These are phyloP conservation scores for Marasmius oreades DNA, from an alignment of 1,284 basidiomycete genomes.

Conservation along the genomic window DNA sequence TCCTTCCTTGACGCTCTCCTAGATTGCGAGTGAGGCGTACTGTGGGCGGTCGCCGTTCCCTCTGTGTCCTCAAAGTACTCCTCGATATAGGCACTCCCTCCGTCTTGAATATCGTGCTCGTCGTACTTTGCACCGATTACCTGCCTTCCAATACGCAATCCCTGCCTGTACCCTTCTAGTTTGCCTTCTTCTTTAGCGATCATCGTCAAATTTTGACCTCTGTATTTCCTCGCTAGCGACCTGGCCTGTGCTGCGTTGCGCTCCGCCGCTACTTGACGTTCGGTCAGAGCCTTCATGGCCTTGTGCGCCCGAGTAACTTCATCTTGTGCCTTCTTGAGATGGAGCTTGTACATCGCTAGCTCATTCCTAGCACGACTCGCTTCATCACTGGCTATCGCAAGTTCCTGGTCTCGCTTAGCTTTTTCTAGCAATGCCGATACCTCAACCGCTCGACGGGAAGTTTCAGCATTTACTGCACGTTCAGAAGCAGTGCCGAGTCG, in stretches of 20 bases:
- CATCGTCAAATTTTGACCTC: background rate
- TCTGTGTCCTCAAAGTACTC: background rate
- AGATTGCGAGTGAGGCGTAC: background rate
- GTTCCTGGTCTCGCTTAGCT: background rate
- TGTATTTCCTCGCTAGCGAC: background rate
- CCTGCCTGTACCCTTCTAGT: background rate
- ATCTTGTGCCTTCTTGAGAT: background rate
- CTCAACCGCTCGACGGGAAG: background rate
- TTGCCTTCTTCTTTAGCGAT: background rate
- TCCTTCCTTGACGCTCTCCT: background rate
- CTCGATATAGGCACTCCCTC: background rate
- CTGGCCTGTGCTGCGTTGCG: background rate
- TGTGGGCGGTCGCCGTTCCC: background rate
- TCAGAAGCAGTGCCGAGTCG: background rate
- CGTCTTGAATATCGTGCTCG: background rate
- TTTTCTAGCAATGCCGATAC: background rate
- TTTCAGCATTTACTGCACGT: background rate
- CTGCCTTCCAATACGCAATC: background rate
- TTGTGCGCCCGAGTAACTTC: background rate
- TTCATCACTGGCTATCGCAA: background rate
- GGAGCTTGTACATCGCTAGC: background rate
- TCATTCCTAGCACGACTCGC: background rate
- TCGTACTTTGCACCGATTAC: background rate
- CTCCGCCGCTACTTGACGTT: background rate
- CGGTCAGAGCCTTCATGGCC: background rate